Evolutionary conservation across 768 basidiomycete genomes (phyloP).

Genomic region (Pluteus cervinus): DNA sequence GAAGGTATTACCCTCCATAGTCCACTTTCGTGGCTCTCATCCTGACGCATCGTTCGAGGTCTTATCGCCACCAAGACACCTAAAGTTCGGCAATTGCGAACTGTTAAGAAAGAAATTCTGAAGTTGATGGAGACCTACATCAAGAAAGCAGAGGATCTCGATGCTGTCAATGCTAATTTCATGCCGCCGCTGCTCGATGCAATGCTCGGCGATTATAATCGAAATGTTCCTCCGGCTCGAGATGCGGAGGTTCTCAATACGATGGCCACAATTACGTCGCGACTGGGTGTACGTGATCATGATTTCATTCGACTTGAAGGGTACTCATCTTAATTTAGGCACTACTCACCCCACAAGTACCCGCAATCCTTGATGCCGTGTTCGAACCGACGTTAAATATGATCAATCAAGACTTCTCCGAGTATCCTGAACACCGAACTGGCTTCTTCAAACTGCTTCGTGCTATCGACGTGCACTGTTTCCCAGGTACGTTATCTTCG

Average conservation of each 20-base stretch:
- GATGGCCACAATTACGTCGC: slow-evolving; percentile 88
- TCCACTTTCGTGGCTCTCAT: neutral
- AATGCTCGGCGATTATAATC: slow-evolving; percentile 94
- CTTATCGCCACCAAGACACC: slow-evolving; percentile 93
- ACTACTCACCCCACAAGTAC: slow-evolving; percentile 88
- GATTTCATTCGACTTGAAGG: slow-evolving; percentile 2
- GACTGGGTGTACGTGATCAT: slow-evolving; percentile 69
- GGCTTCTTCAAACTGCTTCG: slow-evolving; percentile 96
- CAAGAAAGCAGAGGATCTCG: slow-evolving; percentile 94
- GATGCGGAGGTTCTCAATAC: slow-evolving; percentile 98
- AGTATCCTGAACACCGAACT: slow-evolving; percentile 95
- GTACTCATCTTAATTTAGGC: slow-evolving; percentile 37
- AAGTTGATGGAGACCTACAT: slow-evolving; percentile 98
- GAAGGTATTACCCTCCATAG: slow-evolving; percentile 47
- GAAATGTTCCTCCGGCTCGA: slow-evolving; percentile 87
- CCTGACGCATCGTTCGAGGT: slow-evolving; percentile 37
- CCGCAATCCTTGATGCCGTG: slow-evolving; percentile 91
- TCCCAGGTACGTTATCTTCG: slow-evolving; percentile 64
- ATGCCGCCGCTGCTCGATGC: slow-evolving; percentile 95
- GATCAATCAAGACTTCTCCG: slow-evolving; percentile 99
- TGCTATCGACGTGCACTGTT: slow-evolving; percentile 89
- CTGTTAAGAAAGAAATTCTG: slow-evolving; percentile 97
- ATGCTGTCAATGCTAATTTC: slow-evolving; percentile 84
- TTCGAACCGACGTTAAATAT: slow-evolving; percentile 96
- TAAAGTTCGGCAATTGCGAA: slow-evolving; percentile 88